Conservation (phyloP, 305 asterid genomes). For the Andrographis paniculata region DNA sequence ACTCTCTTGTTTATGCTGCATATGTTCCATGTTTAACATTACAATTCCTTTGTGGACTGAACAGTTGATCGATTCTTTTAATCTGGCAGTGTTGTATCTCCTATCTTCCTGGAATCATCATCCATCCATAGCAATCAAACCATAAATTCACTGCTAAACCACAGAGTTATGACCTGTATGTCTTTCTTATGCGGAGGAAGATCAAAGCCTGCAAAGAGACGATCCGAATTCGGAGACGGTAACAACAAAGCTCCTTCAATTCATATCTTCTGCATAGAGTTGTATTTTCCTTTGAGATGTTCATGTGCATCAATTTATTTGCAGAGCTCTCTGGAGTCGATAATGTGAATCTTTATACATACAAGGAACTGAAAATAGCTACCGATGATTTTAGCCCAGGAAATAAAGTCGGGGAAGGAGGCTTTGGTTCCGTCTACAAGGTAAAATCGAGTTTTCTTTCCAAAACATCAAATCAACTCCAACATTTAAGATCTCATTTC, state of each 20-base stretch:
- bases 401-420: constrained; percentile 90
- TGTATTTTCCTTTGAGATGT: too few relatives aligned
- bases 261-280: neutral
- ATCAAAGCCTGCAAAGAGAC: constrained; percentile 19
- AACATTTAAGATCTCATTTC: constrained; percentile 10
- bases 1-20: too few relatives aligned
- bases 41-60: neutral
- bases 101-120: constrained; percentile 12
- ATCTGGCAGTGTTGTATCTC: constrained; percentile 21
- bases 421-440: constrained; percentile 86
- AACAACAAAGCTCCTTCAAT: constrained; percentile 18
- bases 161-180: constrained; percentile 46
- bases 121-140: constrained; percentile 10
- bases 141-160: constrained; percentile 15
- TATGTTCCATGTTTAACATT: too few relatives aligned
- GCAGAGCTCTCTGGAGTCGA: constrained; percentile 57
- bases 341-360: constrained; percentile 51
- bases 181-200: constrained; percentile 31
- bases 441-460: constrained; percentile 26
- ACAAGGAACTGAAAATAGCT: constrained; percentile 63
- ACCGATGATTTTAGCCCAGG: constrained; percentile 56
- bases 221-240: constrained; percentile 39
- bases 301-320: constrained; percentile 22
- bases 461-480: neutral
- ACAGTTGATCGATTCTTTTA: neutral